Base-by-base conservation (phyloP, 1,139 yeast genomes). In the Pneumocystis carinii region DNA sequence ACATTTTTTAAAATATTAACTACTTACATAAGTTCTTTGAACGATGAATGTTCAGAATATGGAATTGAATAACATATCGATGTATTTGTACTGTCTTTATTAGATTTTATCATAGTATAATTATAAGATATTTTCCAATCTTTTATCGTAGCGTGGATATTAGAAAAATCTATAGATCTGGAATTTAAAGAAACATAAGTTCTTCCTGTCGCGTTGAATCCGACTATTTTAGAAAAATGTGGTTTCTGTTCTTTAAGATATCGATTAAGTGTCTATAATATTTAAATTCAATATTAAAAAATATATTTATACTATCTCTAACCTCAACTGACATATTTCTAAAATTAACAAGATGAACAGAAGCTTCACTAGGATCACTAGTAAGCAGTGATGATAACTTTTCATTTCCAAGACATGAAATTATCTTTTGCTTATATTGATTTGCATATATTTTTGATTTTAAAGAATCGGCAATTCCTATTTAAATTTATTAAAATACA, bases 1-100 rank as follows among this genome's bases (percentile, higher is more conserved):
- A 90, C 24, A 37, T 14, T 39, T 56, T 37, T 7, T 39, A 14
- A 19, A 17, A 37, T 39, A 29, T 37, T 19, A 29, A 37, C 24
- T 57, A 12, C 42, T 57, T 19, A 57, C 42, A 37, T 39, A 37
- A 37, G 29, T 57, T 39, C 38, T 37, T 48, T 48, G 24, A 39
- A 57, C 62, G 95, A 87, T 15, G 96, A 89, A 74, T 92, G 98
- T 71, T 92, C 98, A 70, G 95, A 86, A 71, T 92, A 92, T 0
- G 97, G 97, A 0, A 90, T 79, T 42, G 82, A 65, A 55, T 65
- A 69, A 24, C 65, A 64, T 60, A 66, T 63, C n/a, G 64, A 63
- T 38, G 61, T 59, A 38, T 58, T 62, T 19, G 59, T 67, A 32
- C 70, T 68, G 17, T 69, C 71, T 14, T 70, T 67, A 29, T 65